phyloP scores from a whole-genome alignment of 1,139 yeast genomes.

The Saccharomyces hybrid region DNA sequence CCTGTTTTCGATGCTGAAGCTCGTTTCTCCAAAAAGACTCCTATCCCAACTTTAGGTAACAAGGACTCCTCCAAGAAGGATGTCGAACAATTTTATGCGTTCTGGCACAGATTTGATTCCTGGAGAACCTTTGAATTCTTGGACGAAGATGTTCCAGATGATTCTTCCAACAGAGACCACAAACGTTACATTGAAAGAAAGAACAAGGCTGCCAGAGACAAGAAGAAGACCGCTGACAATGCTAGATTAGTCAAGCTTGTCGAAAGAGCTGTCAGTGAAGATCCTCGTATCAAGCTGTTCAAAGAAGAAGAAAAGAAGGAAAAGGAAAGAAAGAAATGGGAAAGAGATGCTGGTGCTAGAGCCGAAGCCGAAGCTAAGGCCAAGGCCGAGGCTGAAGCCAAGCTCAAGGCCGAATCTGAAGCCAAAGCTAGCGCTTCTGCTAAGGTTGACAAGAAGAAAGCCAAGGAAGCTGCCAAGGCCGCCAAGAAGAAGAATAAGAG shows the following conservation, averaged over 20 bases:
- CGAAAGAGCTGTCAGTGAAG: constrained; percentile 80
- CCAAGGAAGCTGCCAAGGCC: constrained; percentile 93
- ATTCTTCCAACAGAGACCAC: constrained; percentile 97
- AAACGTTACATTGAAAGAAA: constrained; percentile 97
- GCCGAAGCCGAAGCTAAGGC: constrained; percentile 87
- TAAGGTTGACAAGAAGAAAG: constrained; percentile 73
- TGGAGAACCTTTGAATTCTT: constrained; percentile 98
- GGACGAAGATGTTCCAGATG: constrained; percentile 99
- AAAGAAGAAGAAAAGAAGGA: constrained; percentile 93
- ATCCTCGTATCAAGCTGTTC: constrained; percentile 90
- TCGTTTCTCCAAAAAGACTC: constrained; percentile 85
- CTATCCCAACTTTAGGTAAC: constrained; percentile 78
- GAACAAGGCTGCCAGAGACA: constrained; percentile 92
- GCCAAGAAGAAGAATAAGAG: constrained; percentile 99
- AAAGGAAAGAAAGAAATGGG: constrained; percentile 95
- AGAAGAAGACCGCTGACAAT: constrained; percentile 96
- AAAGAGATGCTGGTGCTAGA: constrained; percentile 94
- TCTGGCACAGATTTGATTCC: constrained; percentile 94
- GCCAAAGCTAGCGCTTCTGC: constrained; percentile 49
- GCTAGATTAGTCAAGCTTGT: constrained; percentile 81
- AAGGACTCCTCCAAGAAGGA: constrained; percentile 64
- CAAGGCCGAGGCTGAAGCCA: constrained; percentile 81
- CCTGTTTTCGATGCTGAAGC: constrained; percentile 88
- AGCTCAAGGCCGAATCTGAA: constrained; percentile 71
- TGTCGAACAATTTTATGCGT: constrained; percentile 81